Conservation (phyloP, 2,329 filamentous ascomycete genomes). For the Tolypocladium album region DNA sequence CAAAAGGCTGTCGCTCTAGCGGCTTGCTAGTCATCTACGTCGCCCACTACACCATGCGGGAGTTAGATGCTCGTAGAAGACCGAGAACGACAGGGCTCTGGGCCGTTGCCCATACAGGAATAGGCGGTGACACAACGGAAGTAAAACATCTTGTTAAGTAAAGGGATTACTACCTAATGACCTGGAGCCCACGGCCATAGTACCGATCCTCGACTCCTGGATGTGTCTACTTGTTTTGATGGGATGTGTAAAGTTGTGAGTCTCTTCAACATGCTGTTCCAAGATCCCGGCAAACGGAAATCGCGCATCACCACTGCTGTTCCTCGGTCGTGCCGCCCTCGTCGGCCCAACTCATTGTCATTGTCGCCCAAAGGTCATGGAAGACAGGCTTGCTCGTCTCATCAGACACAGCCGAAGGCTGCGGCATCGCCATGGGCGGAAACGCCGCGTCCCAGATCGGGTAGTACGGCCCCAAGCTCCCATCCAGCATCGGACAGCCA, state of each 20-base stretch:
- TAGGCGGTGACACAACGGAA: too few relatives aligned
- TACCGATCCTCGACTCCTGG: not conserved
- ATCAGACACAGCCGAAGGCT: not conserved
- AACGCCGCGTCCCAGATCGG: conserved; percentile 32
- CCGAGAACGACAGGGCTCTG: too few relatives aligned
- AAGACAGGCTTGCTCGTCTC: conserved; percentile 16
- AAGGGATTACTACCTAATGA: too few relatives aligned
- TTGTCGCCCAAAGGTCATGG: conserved; percentile 36
- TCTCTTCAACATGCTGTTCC: not conserved
- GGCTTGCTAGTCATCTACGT: too few relatives aligned
- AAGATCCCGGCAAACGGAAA: too few relatives aligned
- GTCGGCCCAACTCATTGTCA: conserved; percentile 34
- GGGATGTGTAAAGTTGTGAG: not conserved
- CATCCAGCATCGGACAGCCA: conserved; percentile 41
- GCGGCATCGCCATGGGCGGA: conserved; percentile 6
- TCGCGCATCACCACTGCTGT: not conserved
- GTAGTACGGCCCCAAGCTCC: conserved; percentile 34
- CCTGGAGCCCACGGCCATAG: not conserved
- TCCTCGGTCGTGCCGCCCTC: not conserved
- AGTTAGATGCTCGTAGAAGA: too few relatives aligned
- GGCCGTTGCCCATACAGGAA: too few relatives aligned
- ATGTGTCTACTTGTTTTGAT: not conserved
- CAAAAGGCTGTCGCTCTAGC: too few relatives aligned
- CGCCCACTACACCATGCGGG: too few relatives aligned
- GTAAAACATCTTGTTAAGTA: too few relatives aligned